Conservation (phyloP, 768 basidiomycete species). For the Serendipita sp. region DNA sequence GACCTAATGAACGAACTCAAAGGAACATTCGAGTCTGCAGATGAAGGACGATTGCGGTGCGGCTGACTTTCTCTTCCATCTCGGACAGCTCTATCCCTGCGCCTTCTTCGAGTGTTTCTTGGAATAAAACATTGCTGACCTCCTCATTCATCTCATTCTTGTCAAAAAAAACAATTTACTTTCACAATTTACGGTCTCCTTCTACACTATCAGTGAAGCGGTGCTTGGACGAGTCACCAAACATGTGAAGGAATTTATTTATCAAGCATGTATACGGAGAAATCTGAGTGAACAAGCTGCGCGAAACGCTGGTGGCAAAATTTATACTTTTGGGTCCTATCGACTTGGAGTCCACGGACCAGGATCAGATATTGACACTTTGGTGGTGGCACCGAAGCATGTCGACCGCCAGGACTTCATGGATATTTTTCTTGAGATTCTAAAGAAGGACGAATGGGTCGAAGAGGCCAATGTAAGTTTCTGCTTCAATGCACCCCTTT, state of each 20-base stretch:
- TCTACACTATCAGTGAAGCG: constrained; percentile 47
- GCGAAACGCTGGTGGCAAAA: constrained; percentile 85
- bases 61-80: neutral
- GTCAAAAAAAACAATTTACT: neutral
- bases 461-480: constrained; percentile 73
- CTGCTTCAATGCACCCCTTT: neutral
- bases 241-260: constrained; percentile 86
- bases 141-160: neutral
- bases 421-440: constrained; percentile 74
- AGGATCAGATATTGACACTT: constrained; percentile 92
- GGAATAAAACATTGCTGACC: neutral
- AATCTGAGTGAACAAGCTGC: constrained; percentile 84
- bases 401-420: constrained; percentile 94
- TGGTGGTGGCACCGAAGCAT: constrained; percentile 94
- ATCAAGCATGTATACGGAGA: constrained; percentile 53
- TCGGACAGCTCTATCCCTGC: neutral
- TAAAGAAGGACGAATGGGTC: constrained; percentile 65
- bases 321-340: constrained; percentile 98
- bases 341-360: constrained; percentile 95
- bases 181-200: neutral
- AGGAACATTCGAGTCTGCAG: constrained; percentile 77
- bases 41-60: constrained; percentile 68
- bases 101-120: neutral
- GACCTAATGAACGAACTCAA: constrained; percentile 89
- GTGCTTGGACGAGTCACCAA: constrained; percentile 80